Conservation (phyloP, 805 yeast genomes). For the Tetrapisispora iriomotensis region DNA sequence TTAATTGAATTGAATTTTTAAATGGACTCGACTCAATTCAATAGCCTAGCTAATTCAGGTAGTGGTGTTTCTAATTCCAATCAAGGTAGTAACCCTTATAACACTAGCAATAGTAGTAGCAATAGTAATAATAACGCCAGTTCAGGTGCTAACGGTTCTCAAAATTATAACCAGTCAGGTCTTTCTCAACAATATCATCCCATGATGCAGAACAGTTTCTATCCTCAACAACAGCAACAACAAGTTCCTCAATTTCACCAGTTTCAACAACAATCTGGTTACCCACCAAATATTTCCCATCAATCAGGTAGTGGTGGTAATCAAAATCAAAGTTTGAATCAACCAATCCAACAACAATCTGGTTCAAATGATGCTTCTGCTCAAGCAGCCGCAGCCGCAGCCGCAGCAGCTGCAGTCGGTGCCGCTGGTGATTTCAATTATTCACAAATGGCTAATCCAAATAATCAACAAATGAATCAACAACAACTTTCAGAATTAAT, state of each 20-base stretch:
- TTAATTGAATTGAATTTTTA: too few relatives aligned
- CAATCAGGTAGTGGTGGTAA: constrained; percentile 8
- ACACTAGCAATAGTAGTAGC: too few relatives aligned
- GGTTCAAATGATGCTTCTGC: background rate
- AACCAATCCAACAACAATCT: constrained; percentile 6
- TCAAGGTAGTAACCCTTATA: too few relatives aligned
- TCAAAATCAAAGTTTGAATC: constrained; percentile 7
- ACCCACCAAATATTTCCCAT: constrained; percentile 8
- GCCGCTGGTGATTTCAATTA: constrained; percentile 15
- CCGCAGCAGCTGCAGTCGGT: constrained; percentile 6
- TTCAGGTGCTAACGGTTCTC: too few relatives aligned
- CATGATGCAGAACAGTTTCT: constrained; percentile 7
- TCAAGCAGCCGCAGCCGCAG: background rate
- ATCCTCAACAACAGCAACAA: constrained; percentile 10
- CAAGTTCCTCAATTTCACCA: constrained; percentile 8
- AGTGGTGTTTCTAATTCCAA: too few relatives aligned
- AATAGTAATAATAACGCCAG: too few relatives aligned
- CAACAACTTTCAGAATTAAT: constrained; percentile 27
- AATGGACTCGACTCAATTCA: constrained; percentile 2
- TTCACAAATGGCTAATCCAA: constrained; percentile 8
- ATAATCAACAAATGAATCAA: constrained; percentile 14
- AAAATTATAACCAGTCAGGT: constrained; percentile 1
- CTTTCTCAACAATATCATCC: constrained; percentile 8
- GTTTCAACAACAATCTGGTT: constrained; percentile 5
- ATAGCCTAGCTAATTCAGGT: too few relatives aligned